Evolutionary conservation across 805 yeast genomes (phyloP).

Genomic region (Spathaspora boniae): DNA sequence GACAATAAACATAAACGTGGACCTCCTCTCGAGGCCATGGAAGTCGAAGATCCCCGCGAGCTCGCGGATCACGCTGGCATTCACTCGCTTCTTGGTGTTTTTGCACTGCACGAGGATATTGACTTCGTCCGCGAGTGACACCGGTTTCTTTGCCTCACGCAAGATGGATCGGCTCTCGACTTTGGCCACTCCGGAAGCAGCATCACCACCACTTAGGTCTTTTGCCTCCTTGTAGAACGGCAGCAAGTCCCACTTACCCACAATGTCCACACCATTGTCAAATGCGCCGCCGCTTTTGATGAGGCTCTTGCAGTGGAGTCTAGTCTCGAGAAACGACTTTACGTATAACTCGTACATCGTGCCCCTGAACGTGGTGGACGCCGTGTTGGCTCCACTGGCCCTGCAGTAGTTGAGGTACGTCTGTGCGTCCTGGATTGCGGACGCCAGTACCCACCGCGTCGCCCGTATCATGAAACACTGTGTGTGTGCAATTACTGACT

Average conservation of each 20-base stretch:
- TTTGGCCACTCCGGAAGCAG: no score
- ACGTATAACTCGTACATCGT: conserved; percentile 51
- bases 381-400: conserved; percentile 15
- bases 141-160: conserved; percentile 3
- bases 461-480: conserved; percentile 1
- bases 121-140: conserved; percentile 29
- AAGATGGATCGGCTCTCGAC: conserved; percentile 8
- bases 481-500: neutral
- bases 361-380: conserved; percentile 49
- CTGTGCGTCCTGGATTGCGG: conserved; percentile 20
- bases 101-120: conserved; percentile 55
- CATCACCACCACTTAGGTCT: conserved; percentile 1
- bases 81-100: conserved; percentile 41
- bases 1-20: conserved; percentile 23
- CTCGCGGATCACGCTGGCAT: conserved; percentile 49
- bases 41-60: conserved; percentile 48
- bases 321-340: conserved; percentile 33
- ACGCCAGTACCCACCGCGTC: conserved; percentile 1
- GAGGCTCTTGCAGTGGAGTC: conserved; percentile 35
- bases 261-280: conserved; percentile 55
- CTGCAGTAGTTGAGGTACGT: conserved; percentile 29
- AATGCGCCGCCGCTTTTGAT: conserved; percentile 51
- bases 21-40: conserved; percentile 20
- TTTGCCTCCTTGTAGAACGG: conserved; percentile 15
- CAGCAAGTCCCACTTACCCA: conserved; percentile 49